A percentile compares a stretch with the other conserved stretches of the same genome.
Evolutionary conservation across 805 yeast species (phyloP).

Genomic region (Metschnikowia similis): DNA sequence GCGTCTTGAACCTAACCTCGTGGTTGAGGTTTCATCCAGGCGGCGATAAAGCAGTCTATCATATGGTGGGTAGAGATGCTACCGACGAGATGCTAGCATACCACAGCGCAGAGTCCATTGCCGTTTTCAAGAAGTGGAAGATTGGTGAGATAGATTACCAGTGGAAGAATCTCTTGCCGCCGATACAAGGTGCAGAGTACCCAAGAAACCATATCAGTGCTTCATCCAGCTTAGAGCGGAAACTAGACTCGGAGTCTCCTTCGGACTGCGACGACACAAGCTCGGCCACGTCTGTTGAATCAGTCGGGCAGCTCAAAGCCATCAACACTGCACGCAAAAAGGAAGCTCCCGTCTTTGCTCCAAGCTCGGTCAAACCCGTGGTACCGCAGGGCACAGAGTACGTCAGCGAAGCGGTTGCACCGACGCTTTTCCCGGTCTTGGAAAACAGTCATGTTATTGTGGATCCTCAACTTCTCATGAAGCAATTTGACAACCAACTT

Average conservation of each 20-base stretch:
- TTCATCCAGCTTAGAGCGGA: constrained; percentile 1
- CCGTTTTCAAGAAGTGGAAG: constrained; percentile 50
- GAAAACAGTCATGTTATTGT: constrained; percentile 27
- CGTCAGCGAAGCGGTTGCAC: constrained; percentile 34
- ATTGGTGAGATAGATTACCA: constrained; percentile 60
- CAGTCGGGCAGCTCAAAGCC: constrained; percentile 8
- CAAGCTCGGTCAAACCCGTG: constrained; percentile 43
- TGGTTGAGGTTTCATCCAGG: constrained; percentile 86
- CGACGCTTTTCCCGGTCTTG: constrained; percentile 32
- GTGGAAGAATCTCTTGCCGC: constrained; percentile 80
- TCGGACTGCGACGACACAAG: constrained; percentile 10
- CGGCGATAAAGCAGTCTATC: constrained; percentile 78
- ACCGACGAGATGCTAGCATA: constrained; percentile 88
- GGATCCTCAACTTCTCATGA: constrained; percentile 53
- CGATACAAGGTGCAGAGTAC: constrained; percentile 74
- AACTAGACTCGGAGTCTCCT: constrained; percentile 9
- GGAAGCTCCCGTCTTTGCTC: constrained; percentile 34
- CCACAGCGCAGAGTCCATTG: constrained; percentile 58
- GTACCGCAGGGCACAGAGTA: constrained; percentile 45
- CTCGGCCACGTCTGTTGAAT: constrained; percentile 10
- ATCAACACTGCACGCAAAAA: background rate
- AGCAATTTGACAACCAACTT: constrained; percentile 53
- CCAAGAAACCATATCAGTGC: background rate
- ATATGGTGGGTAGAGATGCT: constrained; percentile 86
- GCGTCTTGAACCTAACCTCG: constrained; percentile 58